Percentiles rank a stretch among this genome's conserved stretches.
These are phyloP conservation scores for Nitzschia sp. DNA, from an alignment of 108 stramenopile species.

Conservation along the genomic window DNA sequence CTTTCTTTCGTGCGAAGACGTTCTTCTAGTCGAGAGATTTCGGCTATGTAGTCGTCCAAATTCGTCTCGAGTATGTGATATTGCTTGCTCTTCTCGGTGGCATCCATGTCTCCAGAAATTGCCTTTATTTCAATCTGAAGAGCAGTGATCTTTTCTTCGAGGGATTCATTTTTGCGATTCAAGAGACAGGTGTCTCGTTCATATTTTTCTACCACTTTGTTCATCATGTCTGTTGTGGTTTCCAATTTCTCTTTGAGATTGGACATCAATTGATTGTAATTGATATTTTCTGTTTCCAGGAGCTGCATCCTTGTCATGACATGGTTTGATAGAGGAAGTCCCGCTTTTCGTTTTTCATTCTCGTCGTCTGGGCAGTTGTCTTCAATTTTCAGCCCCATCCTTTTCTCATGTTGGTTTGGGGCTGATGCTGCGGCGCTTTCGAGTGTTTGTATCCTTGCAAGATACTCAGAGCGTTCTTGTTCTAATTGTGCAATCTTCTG, in stretches of 20 bases:
- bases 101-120: slow-evolving; percentile 16
- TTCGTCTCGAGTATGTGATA: slow-evolving; percentile 22
- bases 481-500: not conserved
- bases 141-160: slow-evolving; percentile 15
- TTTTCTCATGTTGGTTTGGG: too few species aligned
- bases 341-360: not conserved
- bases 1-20: slow-evolving; percentile 17
- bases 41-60: slow-evolving; percentile 24
- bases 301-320: slow-evolving; percentile 8
- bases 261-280: not conserved
- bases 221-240: not conserved
- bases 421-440: not conserved
- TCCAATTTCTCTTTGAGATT: slow-evolving; percentile 12
- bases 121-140: slow-evolving; percentile 23
- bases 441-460: not conserved
- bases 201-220: not conserved
- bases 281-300: slow-evolving; percentile 22
- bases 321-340: not conserved
- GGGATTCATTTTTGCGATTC: slow-evolving; percentile 5
- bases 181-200: not conserved
- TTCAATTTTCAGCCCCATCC: too few species aligned
- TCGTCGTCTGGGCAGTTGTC: too few species aligned
- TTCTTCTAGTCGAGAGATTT: slow-evolving; percentile 33
- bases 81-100: slow-evolving; percentile 6
- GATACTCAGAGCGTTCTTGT: slow-evolving; percentile 2